These are phyloP conservation scores for Mycena capillaripes DNA, from an alignment of 768 basidiomycete genomes.

Conservation along the genomic window DNA sequence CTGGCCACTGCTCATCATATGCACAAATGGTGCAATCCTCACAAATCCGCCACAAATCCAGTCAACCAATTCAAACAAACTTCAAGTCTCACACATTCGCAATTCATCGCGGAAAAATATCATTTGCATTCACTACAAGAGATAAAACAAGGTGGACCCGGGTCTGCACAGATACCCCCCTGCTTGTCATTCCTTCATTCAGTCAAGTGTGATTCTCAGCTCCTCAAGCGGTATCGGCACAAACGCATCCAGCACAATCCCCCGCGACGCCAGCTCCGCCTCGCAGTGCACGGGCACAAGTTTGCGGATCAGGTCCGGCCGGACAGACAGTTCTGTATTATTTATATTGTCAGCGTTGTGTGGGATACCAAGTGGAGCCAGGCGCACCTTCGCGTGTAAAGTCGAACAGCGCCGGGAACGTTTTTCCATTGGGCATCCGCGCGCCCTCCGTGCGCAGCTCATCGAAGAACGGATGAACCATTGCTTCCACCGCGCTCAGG, in stretches of 20 bases:
- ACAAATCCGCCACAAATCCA: no score
- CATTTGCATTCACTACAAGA: conserved; percentile 34
- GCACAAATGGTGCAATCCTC: neutral
- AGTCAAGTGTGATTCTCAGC: conserved; percentile 94
- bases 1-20: no score
- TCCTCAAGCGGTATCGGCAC: conserved; percentile 98
- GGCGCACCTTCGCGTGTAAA: conserved; percentile 94
- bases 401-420: conserved; percentile 94
- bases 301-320: conserved; percentile 93
- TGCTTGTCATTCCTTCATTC: conserved; percentile 47
- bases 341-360: neutral
- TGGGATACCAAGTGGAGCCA: neutral
- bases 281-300: conserved; percentile 94
- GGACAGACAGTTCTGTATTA: conserved; percentile 89
- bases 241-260: conserved; percentile 91
- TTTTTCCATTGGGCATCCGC: conserved; percentile 97
- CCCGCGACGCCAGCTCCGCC: conserved; percentile 87
- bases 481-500: conserved; percentile 89
- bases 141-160: conserved; percentile 38
- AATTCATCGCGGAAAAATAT: neutral
- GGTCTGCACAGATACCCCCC: conserved; percentile 40
- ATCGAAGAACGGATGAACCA: conserved; percentile 98
- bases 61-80: no score
- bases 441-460: conserved; percentile 92
- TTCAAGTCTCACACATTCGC: neutral